Evolutionary conservation across 1,284 basidiomycete species (phyloP), one percentile per base, ranked within the genome.

Genomic region (Malassezia dermatis): DNA sequence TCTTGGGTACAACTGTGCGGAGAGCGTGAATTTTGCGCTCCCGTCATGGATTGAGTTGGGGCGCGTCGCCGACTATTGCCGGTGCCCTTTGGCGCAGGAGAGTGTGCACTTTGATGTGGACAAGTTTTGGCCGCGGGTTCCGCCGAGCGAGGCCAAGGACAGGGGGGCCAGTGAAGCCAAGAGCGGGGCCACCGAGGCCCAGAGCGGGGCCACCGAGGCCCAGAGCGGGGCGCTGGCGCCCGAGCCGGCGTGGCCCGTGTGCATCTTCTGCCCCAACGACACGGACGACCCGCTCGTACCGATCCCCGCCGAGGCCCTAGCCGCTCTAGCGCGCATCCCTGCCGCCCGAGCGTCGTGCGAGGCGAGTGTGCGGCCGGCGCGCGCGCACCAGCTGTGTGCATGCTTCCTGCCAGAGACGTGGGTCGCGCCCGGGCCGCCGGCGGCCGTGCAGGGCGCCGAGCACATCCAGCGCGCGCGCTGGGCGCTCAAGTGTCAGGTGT

Each of bases 1-100:
- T 71, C 79, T 96, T 34, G 94, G 93, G 13, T 84, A 94, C 74
- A 98, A 98, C 72, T 96, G 93, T 68, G 93, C 93, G 2, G 94
- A 98, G 77, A 89, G 86, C 62, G 89, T 95, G 67, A 98, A 98
- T 75, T 98, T 98, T 76, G 94, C 94, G 0, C 80, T 96, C 24
- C 88, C 95, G 19, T 87, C 85, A 56, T 98, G 93, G 93, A 77
- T 96, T 8, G 88, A 93, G 48, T 77, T 93, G 21, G 93, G 90
- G 23, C 66, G 67, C 50, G 60, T 60, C 40, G 70, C 71, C 41
- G 64, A 64, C 53, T 71, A 65, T 35, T 73, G 71, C 58, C 64
- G 69, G 32, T 74, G 71, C 47, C 59, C 60, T 23, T 48, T 55
- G 27, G 66, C 66, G 19, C 64, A 67, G 42, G 64, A 73, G 51